These are phyloP conservation scores for Euphorbia tirucalli DNA, from an alignment of 345 rosid genomes.

Conservation along the genomic window DNA sequence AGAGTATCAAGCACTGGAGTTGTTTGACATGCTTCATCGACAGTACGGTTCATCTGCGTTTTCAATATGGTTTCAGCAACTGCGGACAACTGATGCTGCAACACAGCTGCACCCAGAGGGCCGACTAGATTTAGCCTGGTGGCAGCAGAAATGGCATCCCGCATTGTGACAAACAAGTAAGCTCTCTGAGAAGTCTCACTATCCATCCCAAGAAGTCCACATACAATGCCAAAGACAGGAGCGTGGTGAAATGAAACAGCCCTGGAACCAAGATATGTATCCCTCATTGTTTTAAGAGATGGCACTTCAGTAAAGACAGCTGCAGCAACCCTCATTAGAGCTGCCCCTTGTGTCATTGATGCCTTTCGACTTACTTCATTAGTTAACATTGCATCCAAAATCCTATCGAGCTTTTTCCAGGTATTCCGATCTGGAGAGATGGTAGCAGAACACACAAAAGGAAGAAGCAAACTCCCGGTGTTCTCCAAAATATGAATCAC, in stretches of 20 bases:
- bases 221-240: constrained; percentile 72
- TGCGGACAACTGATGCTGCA: constrained; percentile 72
- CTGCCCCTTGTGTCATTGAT: constrained; percentile 74
- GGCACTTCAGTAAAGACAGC: constrained; percentile 64
- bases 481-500: constrained; percentile 56
- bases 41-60: constrained; percentile 61
- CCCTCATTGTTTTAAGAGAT: constrained; percentile 48
- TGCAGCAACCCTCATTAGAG: constrained; percentile 72
- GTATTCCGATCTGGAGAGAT: constrained; percentile 42
- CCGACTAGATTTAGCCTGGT: constrained; percentile 81
- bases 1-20: constrained; percentile 73
- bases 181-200: constrained; percentile 67
- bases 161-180: constrained; percentile 64
- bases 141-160: constrained; percentile 83
- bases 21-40: constrained; percentile 80
- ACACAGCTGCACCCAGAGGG: constrained; percentile 67
- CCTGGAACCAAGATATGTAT: constrained; percentile 35
- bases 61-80: constrained; percentile 51
- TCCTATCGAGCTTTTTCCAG: constrained; percentile 49
- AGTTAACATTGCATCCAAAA: constrained; percentile 64
- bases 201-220: constrained; percentile 70
- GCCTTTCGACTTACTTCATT: constrained; percentile 75
- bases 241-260: constrained; percentile 64
- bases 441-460: constrained; percentile 62
- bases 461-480: constrained; percentile 73